Evolutionary conservation across 257 asterid genomes (phyloP).

Genomic region (Fraxinus anomala): DNA sequence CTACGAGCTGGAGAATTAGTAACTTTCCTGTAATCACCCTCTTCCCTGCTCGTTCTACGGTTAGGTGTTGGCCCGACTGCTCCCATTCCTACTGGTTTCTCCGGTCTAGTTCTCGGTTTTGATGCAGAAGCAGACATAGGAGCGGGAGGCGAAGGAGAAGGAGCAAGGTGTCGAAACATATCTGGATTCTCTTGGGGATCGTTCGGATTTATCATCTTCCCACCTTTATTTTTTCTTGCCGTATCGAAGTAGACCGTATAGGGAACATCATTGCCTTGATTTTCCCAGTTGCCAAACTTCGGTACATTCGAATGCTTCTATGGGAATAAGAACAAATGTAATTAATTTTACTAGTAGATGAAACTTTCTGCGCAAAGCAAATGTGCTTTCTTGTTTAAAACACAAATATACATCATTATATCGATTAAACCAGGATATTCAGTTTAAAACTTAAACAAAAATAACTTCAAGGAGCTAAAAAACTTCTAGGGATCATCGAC

Average conservation of each 20-base stretch:
- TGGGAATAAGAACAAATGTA: neutral
- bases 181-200: slow-evolving; percentile 74
- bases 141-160: slow-evolving; percentile 23
- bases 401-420: neutral
- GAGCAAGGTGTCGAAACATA: slow-evolving; percentile 39
- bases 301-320: slow-evolving; percentile 69
- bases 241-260: slow-evolving; percentile 71
- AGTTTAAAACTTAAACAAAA: no score
- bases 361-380: no score
- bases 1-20: slow-evolving; percentile 42
- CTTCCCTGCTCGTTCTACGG: slow-evolving; percentile 43
- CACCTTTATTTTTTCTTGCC: slow-evolving; percentile 69
- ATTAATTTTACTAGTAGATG: neutral
- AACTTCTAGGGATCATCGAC: no score
- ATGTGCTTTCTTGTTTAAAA: no score
- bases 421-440: no score
- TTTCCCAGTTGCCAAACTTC: slow-evolving; percentile 82
- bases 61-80: slow-evolving; percentile 34
- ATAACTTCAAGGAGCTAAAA: no score
- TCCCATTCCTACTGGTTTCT: slow-evolving; percentile 40
- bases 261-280: slow-evolving; percentile 54
- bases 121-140: slow-evolving; percentile 19
- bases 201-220: slow-evolving; percentile 73
- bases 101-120: slow-evolving; percentile 31
- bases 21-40: slow-evolving; percentile 40